Evolutionary conservation across 2,329 filamentous ascomycete species (phyloP).

Genomic region (Ploettnerulaceae sp.): DNA sequence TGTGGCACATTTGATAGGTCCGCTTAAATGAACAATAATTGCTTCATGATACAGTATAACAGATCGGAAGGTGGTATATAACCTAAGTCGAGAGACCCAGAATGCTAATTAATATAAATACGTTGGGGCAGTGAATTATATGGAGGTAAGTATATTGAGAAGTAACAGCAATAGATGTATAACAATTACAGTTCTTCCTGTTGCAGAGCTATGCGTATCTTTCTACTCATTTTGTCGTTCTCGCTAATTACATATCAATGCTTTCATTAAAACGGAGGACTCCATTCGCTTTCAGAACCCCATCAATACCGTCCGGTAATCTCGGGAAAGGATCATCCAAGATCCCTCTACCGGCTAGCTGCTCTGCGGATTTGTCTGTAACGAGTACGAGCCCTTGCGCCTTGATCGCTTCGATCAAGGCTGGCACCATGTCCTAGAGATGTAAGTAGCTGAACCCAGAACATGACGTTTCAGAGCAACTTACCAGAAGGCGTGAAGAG

Average conservation of each 20-base stretch:
- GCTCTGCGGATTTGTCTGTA: conserved; percentile 67
- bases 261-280: conserved; percentile 90
- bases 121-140: too few relatives aligned
- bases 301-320: conserved; percentile 79
- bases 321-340: conserved; percentile 50
- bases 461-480: conserved; percentile 34
- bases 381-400: conserved; percentile 89
- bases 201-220: neutral
- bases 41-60: too few relatives aligned
- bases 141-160: too few relatives aligned
- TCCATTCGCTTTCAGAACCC: conserved; percentile 77
- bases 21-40: too few relatives aligned
- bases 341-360: conserved; percentile 29
- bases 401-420: conserved; percentile 89
- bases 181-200: too few relatives aligned
- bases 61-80: too few relatives aligned
- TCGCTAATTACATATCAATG: conserved; percentile 59
- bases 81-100: too few relatives aligned
- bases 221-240: neutral
- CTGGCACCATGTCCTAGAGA: conserved; percentile 82
- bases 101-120: too few relatives aligned
- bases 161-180: too few relatives aligned
- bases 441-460: conserved; percentile 20
- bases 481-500: conserved; percentile 77
- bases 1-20: too few relatives aligned